Base-by-base conservation (phyloP, 2,329 filamentous ascomycete species). In the Nakataea oryzae region DNA sequence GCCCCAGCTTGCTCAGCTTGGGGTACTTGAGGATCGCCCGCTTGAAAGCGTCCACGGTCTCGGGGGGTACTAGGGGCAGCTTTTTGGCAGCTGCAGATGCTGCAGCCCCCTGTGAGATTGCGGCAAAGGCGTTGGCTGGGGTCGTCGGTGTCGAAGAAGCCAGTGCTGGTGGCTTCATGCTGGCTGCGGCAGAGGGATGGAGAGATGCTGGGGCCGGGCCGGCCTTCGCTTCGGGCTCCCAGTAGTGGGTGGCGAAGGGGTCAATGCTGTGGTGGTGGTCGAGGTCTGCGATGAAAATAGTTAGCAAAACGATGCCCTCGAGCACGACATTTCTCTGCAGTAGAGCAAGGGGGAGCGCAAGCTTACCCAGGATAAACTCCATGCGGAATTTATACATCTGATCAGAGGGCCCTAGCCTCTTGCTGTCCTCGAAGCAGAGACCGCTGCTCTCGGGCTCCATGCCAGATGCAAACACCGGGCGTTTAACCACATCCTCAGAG, bases 181-280 rank as follows among this genome's bases (percentile, higher is more conserved):
- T 65, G 47, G 54, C 69, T 26, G 62, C 47, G 57, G 30, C 54
- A 3, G 58, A 59, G 14, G 41, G 58, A 26, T 59, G 58, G 21
- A 59, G 58, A 17, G 50, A 28, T 28, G 54, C 41, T 5, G 73
- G 63, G 29, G 55, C 54, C n/a, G 61, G 47, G 61, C 55, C 30
- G n/a, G 60, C 54, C 64, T 74, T 75, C 24, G 30, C 59, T 62
- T 78, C 76, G 2, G 75, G 66, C 32, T 79, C 75, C 95, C 95
- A 97, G 73, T 97, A 97, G 0, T 78, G 74, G 0, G 85, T 85
- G 0, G 91, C 93, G 71, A 93, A 96, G 0, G 95, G 95, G 69
- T 99, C 87, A 66, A 99, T 93, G 9, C 74, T 71, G 58, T 73
- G 72, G 58, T 74, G 86, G 74, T 72, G 75, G 50, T 81, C 74